Conservation (phyloP, 1,284 basidiomycete species). For the Heimioporus punctisporus region DNA sequence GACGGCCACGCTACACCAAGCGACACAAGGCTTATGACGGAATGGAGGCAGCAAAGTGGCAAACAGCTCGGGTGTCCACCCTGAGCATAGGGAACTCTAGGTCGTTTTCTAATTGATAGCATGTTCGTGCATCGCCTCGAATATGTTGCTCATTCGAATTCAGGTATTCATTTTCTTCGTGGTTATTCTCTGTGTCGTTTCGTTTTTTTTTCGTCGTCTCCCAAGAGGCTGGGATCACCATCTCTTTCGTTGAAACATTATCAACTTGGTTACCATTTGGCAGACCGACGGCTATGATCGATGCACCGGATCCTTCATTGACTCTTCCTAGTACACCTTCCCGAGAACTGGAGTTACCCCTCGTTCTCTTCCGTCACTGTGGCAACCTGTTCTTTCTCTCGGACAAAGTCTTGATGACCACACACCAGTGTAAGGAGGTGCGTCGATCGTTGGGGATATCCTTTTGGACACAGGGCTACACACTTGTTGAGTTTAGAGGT, state of each 20-base stretch:
- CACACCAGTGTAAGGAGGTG: conserved; percentile 30
- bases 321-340: conserved; percentile 63
- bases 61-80: too few relatives aligned
- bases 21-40: too few relatives aligned
- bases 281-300: conserved; percentile 77
- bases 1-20: too few relatives aligned
- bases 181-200: too few relatives aligned
- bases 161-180: too few relatives aligned
- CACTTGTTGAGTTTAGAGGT: too few relatives aligned
- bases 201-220: conserved; percentile 21
- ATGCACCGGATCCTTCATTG: conserved; percentile 39
- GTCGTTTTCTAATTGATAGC: too few relatives aligned
- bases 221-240: too few relatives aligned
- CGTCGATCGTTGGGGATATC: neutral
- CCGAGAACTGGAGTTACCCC: conserved; percentile 87
- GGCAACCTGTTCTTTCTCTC: conserved; percentile 87
- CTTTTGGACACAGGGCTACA: neutral
- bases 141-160: neutral
- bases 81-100: too few relatives aligned
- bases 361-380: conserved; percentile 75
- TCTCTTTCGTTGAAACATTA: too few relatives aligned
- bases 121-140: too few relatives aligned
- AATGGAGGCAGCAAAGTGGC: too few relatives aligned
- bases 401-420: conserved; percentile 81
- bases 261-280: conserved; percentile 83